Conservation (phyloP, 306 rosid genomes). For the Cotoneaster glaucophyllus region DNA sequence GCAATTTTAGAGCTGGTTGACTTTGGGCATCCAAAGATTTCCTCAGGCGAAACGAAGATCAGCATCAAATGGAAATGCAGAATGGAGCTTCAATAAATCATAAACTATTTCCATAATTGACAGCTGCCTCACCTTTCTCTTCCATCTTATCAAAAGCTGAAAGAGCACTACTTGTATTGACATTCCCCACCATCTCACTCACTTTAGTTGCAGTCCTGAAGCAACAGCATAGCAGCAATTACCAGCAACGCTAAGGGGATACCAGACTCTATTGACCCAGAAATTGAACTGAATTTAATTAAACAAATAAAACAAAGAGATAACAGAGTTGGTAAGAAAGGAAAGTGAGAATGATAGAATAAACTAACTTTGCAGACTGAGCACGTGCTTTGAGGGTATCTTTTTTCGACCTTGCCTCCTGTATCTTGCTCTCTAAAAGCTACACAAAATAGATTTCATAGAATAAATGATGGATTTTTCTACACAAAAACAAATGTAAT, state of each 20-base stretch:
- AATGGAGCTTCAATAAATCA: not conserved
- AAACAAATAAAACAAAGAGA: not conserved
- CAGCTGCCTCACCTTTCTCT: slow-evolving; percentile 70
- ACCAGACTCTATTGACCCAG: not conserved
- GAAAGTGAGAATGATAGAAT: slow-evolving; percentile 5
- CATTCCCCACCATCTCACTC: slow-evolving; percentile 84
- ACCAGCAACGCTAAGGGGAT: slow-evolving; percentile 18
- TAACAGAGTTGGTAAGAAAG: slow-evolving; percentile 13
- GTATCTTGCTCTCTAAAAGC: slow-evolving; percentile 95
- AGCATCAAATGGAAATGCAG: not conserved
- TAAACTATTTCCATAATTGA: not conserved
- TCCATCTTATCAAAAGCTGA: slow-evolving; percentile 98
- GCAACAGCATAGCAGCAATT: slow-evolving; percentile 22
- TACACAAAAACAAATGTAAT: not conserved
- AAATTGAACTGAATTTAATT: not conserved
- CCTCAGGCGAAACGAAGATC: not conserved
- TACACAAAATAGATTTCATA: slow-evolving; percentile 26
- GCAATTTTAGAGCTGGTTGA: not conserved
- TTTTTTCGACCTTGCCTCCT: slow-evolving; percentile 90
- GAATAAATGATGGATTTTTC: not conserved
- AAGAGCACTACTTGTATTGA: slow-evolving; percentile 88
- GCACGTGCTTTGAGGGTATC: slow-evolving; percentile 95
- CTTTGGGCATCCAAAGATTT: not conserved
- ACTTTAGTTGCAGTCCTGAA: slow-evolving; percentile 89
- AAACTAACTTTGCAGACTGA: slow-evolving; percentile 84